Percentiles rank a stretch among this genome's conserved stretches.
phyloP scores from a whole-genome alignment of 2,329 filamentous ascomycete species.

The Alternaria metachromatica region DNA sequence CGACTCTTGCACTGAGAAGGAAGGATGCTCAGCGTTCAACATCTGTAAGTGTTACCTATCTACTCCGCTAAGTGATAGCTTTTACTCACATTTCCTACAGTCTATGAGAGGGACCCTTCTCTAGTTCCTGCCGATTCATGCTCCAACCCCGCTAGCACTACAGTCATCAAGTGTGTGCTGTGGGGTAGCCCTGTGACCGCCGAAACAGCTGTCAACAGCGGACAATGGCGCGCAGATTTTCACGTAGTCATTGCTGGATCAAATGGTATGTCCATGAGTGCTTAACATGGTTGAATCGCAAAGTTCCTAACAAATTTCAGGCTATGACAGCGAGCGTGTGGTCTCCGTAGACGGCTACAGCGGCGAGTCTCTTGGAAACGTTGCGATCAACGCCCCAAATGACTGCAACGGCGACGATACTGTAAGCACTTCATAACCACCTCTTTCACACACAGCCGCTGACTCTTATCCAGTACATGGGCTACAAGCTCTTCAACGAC shows the following conservation, averaged over 20 bases:
- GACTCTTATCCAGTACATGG: background rate
- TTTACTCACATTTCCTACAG: background rate
- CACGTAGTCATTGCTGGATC: constrained; percentile 1
- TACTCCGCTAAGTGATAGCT: background rate
- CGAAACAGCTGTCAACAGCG: background rate
- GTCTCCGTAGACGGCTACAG: background rate
- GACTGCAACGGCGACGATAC: background rate
- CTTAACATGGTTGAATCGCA: background rate
- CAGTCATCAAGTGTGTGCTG: background rate
- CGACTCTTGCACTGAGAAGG: background rate
- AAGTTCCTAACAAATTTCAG: background rate
- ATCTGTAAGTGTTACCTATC: background rate
- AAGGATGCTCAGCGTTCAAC: background rate
- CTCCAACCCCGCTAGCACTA: background rate
- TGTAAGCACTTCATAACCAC: background rate
- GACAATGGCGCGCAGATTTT: background rate
- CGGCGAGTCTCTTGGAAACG: background rate
- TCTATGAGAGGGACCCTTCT: background rate
- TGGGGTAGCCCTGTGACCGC: background rate
- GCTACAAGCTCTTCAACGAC: background rate
- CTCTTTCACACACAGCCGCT: background rate
- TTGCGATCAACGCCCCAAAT: background rate
- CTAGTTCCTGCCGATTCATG: background rate
- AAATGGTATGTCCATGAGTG: background rate
- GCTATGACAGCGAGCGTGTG: background rate